Conservation (phyloP, 2,329 filamentous ascomycete genomes). For the Stachybotrys elegans region DNA sequence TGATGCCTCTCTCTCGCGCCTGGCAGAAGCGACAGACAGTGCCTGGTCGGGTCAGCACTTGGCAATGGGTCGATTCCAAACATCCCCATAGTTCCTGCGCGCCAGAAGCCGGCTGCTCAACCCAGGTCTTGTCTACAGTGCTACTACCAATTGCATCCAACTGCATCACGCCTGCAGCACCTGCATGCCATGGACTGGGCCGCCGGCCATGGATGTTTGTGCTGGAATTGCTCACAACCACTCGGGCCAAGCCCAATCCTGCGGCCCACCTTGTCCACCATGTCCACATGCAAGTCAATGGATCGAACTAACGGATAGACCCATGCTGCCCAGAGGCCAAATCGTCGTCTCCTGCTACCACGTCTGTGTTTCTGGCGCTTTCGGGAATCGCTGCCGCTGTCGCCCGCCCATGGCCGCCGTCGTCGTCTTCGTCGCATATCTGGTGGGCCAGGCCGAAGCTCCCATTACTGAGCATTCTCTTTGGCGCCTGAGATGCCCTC, state of each 20-base stretch:
- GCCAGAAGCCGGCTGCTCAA: too few species aligned
- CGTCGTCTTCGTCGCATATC: neutral
- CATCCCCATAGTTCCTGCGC: too few species aligned
- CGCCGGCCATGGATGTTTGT: neutral
- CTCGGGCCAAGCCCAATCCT: neutral
- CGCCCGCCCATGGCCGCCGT: neutral
- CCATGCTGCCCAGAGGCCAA: neutral
- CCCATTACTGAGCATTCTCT: neutral
- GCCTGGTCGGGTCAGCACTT: too few species aligned
- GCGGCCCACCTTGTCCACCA: too few species aligned
- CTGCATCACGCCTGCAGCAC: neutral
- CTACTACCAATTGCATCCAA: neutral
- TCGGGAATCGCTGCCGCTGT: neutral
- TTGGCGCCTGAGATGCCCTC: neutral
- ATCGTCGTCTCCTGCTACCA: neutral
- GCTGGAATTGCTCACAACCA: neutral
- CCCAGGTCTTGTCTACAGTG: neutral
- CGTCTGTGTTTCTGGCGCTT: neutral
- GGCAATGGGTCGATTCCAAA: too few species aligned
- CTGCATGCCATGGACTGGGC: neutral
- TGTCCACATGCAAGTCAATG: constrained; percentile 6
- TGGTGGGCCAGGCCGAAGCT: neutral
- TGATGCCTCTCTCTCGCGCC: too few species aligned
- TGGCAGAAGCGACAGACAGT: too few species aligned
- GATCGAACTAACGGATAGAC: constrained; percentile 2